These are phyloP conservation scores for Priceomyces fermenticarens DNA, from an alignment of 805 yeast genomes.

Conservation along the genomic window DNA sequence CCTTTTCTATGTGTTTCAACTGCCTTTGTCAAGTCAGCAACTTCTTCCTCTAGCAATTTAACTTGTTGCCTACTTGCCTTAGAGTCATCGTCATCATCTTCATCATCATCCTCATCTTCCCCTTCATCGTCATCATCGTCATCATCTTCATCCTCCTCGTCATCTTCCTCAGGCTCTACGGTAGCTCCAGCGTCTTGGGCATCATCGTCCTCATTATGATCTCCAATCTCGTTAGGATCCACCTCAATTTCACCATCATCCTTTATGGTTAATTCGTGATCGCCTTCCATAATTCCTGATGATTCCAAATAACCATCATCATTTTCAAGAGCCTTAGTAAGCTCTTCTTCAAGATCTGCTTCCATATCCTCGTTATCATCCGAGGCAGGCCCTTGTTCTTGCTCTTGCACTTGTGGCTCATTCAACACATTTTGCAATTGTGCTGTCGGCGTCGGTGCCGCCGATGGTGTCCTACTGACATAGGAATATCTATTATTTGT, in stretches of 20 bases:
- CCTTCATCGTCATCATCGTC: slow-evolving; percentile 56
- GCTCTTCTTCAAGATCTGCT: slow-evolving; percentile 49
- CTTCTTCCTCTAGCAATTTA: slow-evolving; percentile 80
- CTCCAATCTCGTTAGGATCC: slow-evolving; percentile 5
- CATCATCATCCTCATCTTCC: slow-evolving; percentile 48
- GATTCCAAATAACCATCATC: slow-evolving; percentile 16
- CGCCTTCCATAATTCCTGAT: slow-evolving; percentile 9
- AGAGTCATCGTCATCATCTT: slow-evolving; percentile 50
- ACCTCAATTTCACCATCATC: slow-evolving; percentile 9
- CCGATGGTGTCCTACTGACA: slow-evolving; percentile 23
- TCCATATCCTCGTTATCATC: slow-evolving; percentile 10
- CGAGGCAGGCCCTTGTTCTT: slow-evolving; percentile 58
- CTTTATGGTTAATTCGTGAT: background rate
- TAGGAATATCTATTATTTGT: slow-evolving; percentile 12
- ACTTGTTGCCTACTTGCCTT: slow-evolving; percentile 47
- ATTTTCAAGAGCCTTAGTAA: slow-evolving; percentile 53
- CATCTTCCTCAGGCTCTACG: slow-evolving; percentile 33
- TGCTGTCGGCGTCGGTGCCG: slow-evolving; percentile 25
- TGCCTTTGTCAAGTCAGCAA: slow-evolving; percentile 73
- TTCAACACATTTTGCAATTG: slow-evolving; percentile 7
- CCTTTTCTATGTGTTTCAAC: slow-evolving; percentile 73
- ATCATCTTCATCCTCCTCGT: slow-evolving; percentile 53
- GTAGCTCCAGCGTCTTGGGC: slow-evolving; percentile 7
- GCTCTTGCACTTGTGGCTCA: slow-evolving; percentile 41
- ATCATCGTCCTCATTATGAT: slow-evolving; percentile 11